Evolutionary conservation across 805 yeast genomes (phyloP), one percentile per base, ranked within the genome.

Genomic region (Saccharomycopsis lassenensis): DNA sequence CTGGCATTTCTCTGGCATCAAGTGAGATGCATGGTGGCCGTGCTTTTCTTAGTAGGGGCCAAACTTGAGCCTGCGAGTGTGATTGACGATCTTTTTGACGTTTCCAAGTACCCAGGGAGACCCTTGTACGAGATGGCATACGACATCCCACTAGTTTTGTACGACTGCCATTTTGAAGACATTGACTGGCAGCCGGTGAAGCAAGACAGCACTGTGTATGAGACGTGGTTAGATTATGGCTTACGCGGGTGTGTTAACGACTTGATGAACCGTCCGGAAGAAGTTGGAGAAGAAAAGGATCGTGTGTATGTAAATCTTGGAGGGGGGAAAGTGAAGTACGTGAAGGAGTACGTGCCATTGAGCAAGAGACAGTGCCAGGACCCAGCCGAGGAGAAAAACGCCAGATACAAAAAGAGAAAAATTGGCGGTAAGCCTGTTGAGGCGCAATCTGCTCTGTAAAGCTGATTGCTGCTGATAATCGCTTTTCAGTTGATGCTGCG

Each of bases 1-100:
- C 64, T 82, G 1, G 98, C 97, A 6, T 91, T 91, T 48, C 58
- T 91, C 38, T 91, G 97, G 97, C 97, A 91, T 54, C 98, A 91
- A 57, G 98, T 91, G 14, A 70, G 98, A 40, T 86, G 94, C 47
- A 91, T 91, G 91, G 72, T 86, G 61, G 95, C 94, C 0, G 63
- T 81, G 7, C 54, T 91, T 38, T 72, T 91, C 36, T 57, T 80
- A 17, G 75, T 86, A 5, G 98, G 95, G 1, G 94, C 86, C 55
- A 62, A 63, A 11, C 64, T 71, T 15, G 98, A 91, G 54, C 39
- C 52, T 0, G 78, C 85, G 0, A 49, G 55, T 1, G 55, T 85
- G 0, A 62, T 91, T 1, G 54, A 56, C 8, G 67, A 72, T 2
- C 58, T 91, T 40, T 54, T 87, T 29, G 69, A 89, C 48, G 58